These are phyloP conservation scores for Trametes villosa DNA, from an alignment of 768 basidiomycete species.

Conservation along the genomic window DNA sequence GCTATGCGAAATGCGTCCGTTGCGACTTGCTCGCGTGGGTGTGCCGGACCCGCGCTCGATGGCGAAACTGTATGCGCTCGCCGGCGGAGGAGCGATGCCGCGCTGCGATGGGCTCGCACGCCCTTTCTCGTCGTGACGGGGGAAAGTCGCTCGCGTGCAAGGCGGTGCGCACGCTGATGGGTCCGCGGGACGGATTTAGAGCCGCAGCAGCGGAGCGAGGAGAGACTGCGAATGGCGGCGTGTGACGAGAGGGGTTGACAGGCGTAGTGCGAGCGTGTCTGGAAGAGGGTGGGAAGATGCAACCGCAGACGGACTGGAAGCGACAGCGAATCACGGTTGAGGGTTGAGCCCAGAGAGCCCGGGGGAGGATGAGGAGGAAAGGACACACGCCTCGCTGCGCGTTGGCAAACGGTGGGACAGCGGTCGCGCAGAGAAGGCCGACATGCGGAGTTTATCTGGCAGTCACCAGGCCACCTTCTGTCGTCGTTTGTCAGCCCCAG, in stretches of 20 bases:
- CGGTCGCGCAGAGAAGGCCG: neutral
- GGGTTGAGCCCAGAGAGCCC: neutral
- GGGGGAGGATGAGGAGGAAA: neutral
- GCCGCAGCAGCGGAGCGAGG: conserved; percentile 3
- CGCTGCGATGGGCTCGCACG: neutral
- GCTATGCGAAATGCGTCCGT: conserved; percentile 11
- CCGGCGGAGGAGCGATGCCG: neutral
- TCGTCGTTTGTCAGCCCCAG: neutral
- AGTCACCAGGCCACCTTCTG: neutral
- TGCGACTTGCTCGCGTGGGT: conserved; percentile 13
- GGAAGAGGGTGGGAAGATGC: neutral
- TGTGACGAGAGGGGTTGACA: neutral
- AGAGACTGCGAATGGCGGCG: neutral
- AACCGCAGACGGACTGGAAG: neutral
- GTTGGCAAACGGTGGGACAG: conserved; percentile 2
- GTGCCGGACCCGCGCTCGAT: neutral
- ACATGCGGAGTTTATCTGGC: conserved; percentile 3
- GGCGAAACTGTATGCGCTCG: neutral
- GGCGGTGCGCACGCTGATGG: conserved; percentile 1
- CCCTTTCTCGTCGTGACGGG: conserved; percentile 1
- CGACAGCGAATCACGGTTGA: conserved; percentile 1
- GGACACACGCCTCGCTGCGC: conserved; percentile 10
- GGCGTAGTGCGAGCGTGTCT: conserved; percentile 2
- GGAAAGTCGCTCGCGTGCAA: neutral
- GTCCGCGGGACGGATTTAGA: conserved; percentile 1